Conservation (phyloP, 768 basidiomycete genomes). For the Pseudohyphozyma bogoriensis region DNA sequence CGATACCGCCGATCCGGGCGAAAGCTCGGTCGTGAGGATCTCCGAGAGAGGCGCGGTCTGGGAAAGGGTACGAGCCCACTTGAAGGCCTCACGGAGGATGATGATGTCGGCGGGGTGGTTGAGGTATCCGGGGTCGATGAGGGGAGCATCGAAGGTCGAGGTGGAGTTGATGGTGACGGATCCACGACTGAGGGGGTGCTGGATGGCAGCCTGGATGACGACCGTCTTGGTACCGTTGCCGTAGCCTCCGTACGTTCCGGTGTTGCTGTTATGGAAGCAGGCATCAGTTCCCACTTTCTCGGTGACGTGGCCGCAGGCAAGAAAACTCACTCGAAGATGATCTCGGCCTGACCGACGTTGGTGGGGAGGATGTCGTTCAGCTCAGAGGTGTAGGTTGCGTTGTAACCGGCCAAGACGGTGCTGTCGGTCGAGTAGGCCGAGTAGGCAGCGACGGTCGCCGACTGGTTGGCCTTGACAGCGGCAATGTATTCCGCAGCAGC, state of each 20-base stretch:
- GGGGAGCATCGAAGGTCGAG: conserved; percentile 50
- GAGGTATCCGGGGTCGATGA: conserved; percentile 48
- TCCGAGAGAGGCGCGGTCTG: conserved; percentile 37
- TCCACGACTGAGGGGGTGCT: conserved; percentile 59
- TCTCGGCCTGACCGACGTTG: conserved; percentile 49
- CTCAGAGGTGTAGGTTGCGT: conserved; percentile 30
- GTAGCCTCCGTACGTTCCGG: conserved; percentile 42
- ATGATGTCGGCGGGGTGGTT: conserved; percentile 35
- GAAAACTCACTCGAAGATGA: conserved; percentile 41
- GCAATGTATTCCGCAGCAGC: conserved; percentile 43
- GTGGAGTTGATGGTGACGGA: conserved; percentile 52
- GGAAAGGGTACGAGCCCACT: conserved; percentile 37
- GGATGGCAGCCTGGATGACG: conserved; percentile 55
- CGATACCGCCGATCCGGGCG: conserved; percentile 35
- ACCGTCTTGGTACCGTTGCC: conserved; percentile 37
- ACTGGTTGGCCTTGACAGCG: conserved; percentile 51
- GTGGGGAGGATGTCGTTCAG: conserved; percentile 26
- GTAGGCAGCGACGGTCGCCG: conserved; percentile 32
- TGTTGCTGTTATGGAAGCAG: conserved; percentile 33
- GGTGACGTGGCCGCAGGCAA: too few relatives aligned
- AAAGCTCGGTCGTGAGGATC: conserved; percentile 36
- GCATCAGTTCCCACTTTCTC: background rate
- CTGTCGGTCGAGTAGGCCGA: conserved; percentile 15
- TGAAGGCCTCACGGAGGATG: conserved; percentile 34
- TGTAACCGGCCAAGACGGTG: conserved; percentile 28